Base-by-base conservation (phyloP, 2,329 filamentous ascomycete species). In the Aspergillus tubingensis region DNA sequence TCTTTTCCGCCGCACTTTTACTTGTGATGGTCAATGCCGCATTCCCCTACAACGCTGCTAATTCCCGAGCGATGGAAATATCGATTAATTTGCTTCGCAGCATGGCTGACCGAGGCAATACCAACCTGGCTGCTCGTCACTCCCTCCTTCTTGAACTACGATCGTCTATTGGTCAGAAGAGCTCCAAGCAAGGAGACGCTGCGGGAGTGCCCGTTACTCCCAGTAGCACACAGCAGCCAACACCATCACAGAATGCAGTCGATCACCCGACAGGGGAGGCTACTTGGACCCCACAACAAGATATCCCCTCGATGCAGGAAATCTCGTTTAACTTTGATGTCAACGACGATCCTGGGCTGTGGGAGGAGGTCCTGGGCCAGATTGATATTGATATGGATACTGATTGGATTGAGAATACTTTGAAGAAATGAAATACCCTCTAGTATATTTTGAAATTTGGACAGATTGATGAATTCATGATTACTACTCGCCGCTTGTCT, bases 11-110 rank as follows among this genome's bases (percentile, higher is more conserved):
- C 1, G 79, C 82, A 10, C 78, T 85, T 10, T 76, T 85, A 2
- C 77, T 86, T 5, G 80, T 85, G 23, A 83, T 85, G 79, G 80
- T 83, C 19, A 83, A 82, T 67, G 79, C 80, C 8, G 79, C 82
- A 1, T 84, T 86, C 59, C 83, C 83, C 0, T 68, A 73, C 27
- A 77, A 80, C 54, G 67, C 76, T 6, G 68, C 72, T 21, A 82
- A 81, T 65, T 73, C 71, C 2, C 65, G 70, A 7, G 76, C 81
- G 5, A 83, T 83, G 81, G 77, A 81, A 25, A 73, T 73, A 39
- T 76, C 79, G 13, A 70, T 86, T 7, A 73, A 74, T 7, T 74
- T 85, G 27, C 75, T 85, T 5, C 74, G 74, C 8, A 73, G 75
- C 32, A 85, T 85, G 81, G 81, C 81, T 11, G 79, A 83, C 50